These are phyloP conservation scores for Colletotrichum magnum DNA, from an alignment of 2,329 filamentous ascomycete species.

Conservation along the genomic window DNA sequence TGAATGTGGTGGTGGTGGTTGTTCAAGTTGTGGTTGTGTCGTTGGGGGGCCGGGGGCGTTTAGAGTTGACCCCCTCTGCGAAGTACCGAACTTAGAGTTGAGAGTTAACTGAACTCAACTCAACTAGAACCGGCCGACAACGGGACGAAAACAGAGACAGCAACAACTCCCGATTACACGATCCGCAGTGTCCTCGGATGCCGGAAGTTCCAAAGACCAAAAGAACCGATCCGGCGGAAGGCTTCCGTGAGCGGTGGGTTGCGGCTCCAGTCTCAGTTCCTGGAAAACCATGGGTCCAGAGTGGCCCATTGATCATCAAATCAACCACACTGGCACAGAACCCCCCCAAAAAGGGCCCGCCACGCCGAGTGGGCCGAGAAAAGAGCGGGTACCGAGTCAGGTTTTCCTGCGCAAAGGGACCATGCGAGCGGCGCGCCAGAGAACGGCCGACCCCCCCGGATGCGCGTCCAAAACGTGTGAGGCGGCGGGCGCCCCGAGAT, in stretches of 20 bases:
- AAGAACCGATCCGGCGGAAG: slow-evolving; percentile 12
- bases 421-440: background rate
- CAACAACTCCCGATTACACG: background rate
- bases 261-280: slow-evolving; percentile 30
- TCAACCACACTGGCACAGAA: background rate
- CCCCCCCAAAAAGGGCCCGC: background rate
- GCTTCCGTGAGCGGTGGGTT: slow-evolving; percentile 25
- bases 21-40: background rate
- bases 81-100: background rate
- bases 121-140: background rate
- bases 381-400: slow-evolving; percentile 34
- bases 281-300: slow-evolving; percentile 18
- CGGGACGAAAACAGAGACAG: background rate
- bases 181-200: background rate
- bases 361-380: slow-evolving; percentile 34
- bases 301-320: background rate
- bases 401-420: slow-evolving; percentile 7
- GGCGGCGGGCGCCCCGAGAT: slow-evolving; percentile 36
- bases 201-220: background rate
- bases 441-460: background rate
- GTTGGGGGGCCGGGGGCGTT: background rate
- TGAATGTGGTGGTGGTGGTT: background rate
- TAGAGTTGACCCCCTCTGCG: background rate
- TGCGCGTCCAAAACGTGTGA: background rate
- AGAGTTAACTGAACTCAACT: background rate